Evolutionary conservation across 2,329 filamentous ascomycete genomes (phyloP).

Genomic region (Talaromyces verruculosus): DNA sequence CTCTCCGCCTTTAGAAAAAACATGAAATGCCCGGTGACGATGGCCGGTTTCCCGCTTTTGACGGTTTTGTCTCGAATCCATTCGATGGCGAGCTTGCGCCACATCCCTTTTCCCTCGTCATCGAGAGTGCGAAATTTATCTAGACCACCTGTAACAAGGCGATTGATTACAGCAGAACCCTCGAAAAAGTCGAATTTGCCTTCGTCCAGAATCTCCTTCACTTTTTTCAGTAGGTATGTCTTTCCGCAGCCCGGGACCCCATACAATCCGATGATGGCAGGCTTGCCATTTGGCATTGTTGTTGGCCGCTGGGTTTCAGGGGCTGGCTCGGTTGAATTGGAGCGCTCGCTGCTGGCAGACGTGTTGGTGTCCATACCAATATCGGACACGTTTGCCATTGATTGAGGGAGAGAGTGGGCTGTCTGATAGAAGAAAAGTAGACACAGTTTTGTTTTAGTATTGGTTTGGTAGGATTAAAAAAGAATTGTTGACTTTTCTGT

Average conservation of each 20-base stretch:
- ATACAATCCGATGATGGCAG: conserved; percentile 53
- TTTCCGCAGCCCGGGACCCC: conserved; percentile 59
- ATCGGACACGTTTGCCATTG: not conserved
- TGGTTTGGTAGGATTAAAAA: not conserved
- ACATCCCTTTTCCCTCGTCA: conserved; percentile 38
- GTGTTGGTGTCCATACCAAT: not conserved
- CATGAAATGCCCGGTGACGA: not conserved
- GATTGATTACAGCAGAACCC: conserved; percentile 51
- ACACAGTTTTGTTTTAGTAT: not conserved
- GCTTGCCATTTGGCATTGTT: not conserved
- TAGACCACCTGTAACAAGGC: conserved; percentile 50
- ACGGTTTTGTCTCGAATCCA: conserved; percentile 43
- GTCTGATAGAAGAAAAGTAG: not conserved
- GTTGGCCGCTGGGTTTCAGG: not conserved
- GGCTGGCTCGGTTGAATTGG: not conserved
- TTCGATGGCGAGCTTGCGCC: conserved; percentile 50
- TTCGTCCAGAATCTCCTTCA: conserved; percentile 40
- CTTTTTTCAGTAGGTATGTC: conserved; percentile 44
- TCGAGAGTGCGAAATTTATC: conserved; percentile 47
- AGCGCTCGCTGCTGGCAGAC: not conserved
- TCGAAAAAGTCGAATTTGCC: conserved; percentile 52
- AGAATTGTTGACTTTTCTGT: not conserved
- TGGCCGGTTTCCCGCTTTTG: conserved; percentile 34
- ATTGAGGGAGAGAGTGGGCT: not conserved
- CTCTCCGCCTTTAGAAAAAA: not conserved